Percentiles rank a stretch among this genome's conserved stretches.
Evolutionary conservation across 805 yeast species (phyloP).

Genomic region (Wickerhamomyces strasburgensis): DNA sequence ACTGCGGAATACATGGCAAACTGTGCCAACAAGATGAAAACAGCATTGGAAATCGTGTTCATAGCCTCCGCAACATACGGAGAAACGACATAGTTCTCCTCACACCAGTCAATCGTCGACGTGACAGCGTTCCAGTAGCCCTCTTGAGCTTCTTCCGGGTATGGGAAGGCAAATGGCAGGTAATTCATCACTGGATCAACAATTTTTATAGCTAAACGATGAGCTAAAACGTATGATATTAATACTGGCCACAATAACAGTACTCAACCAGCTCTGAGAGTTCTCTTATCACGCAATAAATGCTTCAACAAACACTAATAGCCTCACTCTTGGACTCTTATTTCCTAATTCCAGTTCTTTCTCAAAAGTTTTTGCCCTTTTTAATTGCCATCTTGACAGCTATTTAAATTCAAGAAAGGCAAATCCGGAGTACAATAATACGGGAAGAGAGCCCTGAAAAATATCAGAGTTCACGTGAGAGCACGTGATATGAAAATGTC

Average conservation of each 20-base stretch:
- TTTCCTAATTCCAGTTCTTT: no score
- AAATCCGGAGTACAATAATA: no score
- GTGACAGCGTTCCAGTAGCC: conserved; percentile 85
- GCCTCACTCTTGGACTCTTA: no score
- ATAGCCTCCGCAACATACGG: conserved; percentile 85
- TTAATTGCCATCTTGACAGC: no score
- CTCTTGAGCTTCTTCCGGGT: conserved; percentile 47
- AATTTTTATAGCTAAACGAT: conserved; percentile 20
- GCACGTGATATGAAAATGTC: no score
- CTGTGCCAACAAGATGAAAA: conserved; percentile 51
- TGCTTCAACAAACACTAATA: no score
- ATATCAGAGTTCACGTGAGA: no score
- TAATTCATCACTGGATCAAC: conserved; percentile 14
- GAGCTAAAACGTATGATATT: conserved; percentile 14
- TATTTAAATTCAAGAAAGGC: no score
- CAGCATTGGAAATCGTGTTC: conserved; percentile 75
- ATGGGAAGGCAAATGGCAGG: conserved; percentile 48
- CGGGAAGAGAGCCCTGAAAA: no score
- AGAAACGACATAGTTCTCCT: conserved; percentile 88
- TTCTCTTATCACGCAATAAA: not conserved
- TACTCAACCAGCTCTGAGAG: no score
- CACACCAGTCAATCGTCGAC: conserved; percentile 98
- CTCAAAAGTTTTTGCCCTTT: no score
- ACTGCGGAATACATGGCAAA: conserved; percentile 60
- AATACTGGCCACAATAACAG: not conserved